These are phyloP conservation scores for Phaffia tasmanica DNA, from an alignment of 768 basidiomycete species.

Conservation along the genomic window DNA sequence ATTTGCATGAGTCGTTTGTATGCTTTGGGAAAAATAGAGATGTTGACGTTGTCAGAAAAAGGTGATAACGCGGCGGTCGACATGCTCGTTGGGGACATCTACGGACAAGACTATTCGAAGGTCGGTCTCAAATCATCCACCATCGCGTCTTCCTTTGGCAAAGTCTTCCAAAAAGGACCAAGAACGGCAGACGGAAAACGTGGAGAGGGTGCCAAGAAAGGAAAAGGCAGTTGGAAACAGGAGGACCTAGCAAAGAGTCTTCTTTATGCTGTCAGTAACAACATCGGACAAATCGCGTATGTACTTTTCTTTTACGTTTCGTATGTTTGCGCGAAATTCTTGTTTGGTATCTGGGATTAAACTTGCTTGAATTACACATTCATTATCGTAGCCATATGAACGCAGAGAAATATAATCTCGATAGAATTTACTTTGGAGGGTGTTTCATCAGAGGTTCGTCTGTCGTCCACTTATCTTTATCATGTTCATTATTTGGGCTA, in stretches of 20 bases:
- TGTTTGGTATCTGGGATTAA: background rate
- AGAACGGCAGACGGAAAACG: constrained; percentile 20
- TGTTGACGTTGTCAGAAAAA: constrained; percentile 83
- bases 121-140: constrained; percentile 94
- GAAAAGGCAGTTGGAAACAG: constrained; percentile 65
- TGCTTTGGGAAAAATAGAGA: constrained; percentile 50
- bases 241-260: constrained; percentile 92
- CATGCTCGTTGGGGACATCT: constrained; percentile 99
- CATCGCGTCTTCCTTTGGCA: constrained; percentile 96
- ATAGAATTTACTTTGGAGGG: constrained; percentile 96
- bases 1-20: no score
- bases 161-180: constrained; percentile 75
- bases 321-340: background rate
- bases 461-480: background rate
- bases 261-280: constrained; percentile 93
- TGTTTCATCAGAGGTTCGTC: constrained; percentile 89
- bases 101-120: constrained; percentile 86
- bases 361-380: background rate
- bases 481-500: background rate
- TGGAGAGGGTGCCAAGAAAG: constrained; percentile 42
- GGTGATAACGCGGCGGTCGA: constrained; percentile 91
- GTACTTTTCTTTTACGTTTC: constrained; percentile 38
- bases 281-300: constrained; percentile 99
- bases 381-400: constrained; percentile 76
- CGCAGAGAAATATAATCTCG: constrained; percentile 92